Conservation (phyloP, 306 rosid genomes). For the Calophaca sinica region DNA sequence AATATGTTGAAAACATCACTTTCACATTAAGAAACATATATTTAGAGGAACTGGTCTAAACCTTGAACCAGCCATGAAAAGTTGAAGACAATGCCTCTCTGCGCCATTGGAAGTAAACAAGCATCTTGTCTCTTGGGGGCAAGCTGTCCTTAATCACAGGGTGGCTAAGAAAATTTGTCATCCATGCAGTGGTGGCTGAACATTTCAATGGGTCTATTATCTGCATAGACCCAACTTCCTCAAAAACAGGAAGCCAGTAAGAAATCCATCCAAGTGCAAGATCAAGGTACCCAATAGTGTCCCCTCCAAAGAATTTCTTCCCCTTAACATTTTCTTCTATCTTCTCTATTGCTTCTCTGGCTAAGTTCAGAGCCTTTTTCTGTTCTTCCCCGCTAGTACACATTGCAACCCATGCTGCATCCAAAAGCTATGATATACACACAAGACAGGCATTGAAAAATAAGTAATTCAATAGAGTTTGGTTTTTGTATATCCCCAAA, state of each 20-base stretch:
- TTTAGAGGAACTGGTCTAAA: neutral
- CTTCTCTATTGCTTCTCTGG: constrained; percentile 53
- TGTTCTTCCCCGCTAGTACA: constrained; percentile 48
- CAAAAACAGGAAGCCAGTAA: constrained; percentile 57
- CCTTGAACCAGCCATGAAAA: constrained; percentile 28
- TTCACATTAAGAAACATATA: neutral
- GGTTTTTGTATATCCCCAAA: neutral
- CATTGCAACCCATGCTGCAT: constrained; percentile 35
- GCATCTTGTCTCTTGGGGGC: constrained; percentile 55
- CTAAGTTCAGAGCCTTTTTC: constrained; percentile 41
- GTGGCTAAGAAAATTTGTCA: constrained; percentile 44
- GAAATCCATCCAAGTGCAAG: constrained; percentile 67
- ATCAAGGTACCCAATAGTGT: constrained; percentile 60
- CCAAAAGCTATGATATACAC: constrained; percentile 35
- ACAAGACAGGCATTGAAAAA: neutral
- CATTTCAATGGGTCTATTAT: constrained; percentile 53
- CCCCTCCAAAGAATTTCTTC: constrained; percentile 62
- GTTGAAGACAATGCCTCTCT: constrained; percentile 19
- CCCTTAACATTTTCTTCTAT: constrained; percentile 58
- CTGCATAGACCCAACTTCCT: constrained; percentile 55
- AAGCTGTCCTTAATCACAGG: constrained; percentile 53
- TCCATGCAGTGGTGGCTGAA: constrained; percentile 52
- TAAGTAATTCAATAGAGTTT: neutral
- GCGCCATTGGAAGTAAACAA: constrained; percentile 46
- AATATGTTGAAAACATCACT: neutral